phyloP scores from a whole-genome alignment of 169 alveolate genomes.

The Plasmodium relictum region DNA sequence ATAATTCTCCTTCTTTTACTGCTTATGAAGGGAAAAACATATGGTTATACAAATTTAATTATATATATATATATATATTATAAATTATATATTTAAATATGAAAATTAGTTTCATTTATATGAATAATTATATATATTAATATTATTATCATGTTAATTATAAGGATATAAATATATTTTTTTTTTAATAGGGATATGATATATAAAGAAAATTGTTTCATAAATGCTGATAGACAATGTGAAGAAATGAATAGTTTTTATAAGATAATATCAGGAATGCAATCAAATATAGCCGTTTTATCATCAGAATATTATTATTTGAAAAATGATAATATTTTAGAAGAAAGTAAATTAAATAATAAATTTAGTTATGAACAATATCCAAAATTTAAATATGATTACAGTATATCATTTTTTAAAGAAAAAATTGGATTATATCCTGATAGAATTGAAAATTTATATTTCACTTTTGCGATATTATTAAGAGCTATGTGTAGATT shows the following conservation, averaged over 20 bases:
- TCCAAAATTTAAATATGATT: conserved; percentile 79
- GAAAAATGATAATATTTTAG: conserved; percentile 68
- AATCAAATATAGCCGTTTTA: conserved; percentile 88
- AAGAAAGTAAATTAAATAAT: conserved; percentile 20
- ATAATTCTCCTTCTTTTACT: conserved; percentile 52
- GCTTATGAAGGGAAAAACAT: conserved; percentile 54
- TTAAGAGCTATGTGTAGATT: conserved; percentile 89
- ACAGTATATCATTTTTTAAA: conserved; percentile 84
- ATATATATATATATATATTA: too few species aligned
- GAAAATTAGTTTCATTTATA: too few species aligned
- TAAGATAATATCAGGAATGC: conserved; percentile 90
- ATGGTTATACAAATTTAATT: conserved; percentile 8
- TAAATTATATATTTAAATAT: too few species aligned
- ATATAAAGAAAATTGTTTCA: conserved; percentile 61
- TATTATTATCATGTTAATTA: not conserved
- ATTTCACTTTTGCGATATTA: conserved; percentile 89
- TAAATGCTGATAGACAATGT: conserved; percentile 78
- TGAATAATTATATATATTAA: not conserved
- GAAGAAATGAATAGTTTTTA: conserved; percentile 84
- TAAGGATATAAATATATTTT: not conserved
- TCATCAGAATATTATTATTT: conserved; percentile 87
- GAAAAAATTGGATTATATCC: conserved; percentile 89
- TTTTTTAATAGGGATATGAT: conserved; percentile 36
- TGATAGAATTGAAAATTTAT: conserved; percentile 90
- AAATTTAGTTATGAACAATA: conserved; percentile 77